These are phyloP conservation scores for Thermoascus crustaceus DNA, from an alignment of 2,329 filamentous ascomycete species.

Conservation along the genomic window DNA sequence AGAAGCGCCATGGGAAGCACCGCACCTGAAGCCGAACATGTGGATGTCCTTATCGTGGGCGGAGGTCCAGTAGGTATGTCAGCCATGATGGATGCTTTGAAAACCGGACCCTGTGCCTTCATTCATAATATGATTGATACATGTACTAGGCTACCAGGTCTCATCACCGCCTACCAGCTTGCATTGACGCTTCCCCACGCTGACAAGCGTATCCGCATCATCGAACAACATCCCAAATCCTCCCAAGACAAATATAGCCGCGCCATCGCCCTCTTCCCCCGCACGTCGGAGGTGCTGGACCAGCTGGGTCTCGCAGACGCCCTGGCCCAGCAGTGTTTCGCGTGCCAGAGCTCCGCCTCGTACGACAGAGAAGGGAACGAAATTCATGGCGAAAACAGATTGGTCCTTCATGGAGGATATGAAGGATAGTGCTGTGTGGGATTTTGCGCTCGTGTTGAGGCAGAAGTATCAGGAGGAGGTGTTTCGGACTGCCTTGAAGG, in stretches of 20 bases:
- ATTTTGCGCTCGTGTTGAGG: constrained; percentile 47
- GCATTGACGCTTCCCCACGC: not conserved
- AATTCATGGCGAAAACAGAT: constrained; percentile 10
- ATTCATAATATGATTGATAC: no score
- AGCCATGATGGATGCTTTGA: not conserved
- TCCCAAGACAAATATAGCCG: constrained; percentile 41
- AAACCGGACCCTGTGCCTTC: not conserved
- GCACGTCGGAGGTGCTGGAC: constrained; percentile 40
- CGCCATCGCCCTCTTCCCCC: constrained; percentile 37
- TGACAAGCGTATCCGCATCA: not conserved
- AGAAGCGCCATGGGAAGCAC: not conserved
- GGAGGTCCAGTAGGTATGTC: not conserved
- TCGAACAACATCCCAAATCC: not conserved
- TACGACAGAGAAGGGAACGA: constrained; percentile 26
- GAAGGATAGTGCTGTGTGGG: constrained; percentile 42
- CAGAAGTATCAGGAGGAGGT: constrained; percentile 51
- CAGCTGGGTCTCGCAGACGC: constrained; percentile 32
- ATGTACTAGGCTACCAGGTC: no score
- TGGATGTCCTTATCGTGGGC: not conserved
- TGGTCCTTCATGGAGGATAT: constrained; percentile 47
- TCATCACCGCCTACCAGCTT: not conserved
- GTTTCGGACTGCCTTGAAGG: constrained; percentile 36
- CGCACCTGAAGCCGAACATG: not conserved
- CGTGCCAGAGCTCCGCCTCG: constrained; percentile 20
- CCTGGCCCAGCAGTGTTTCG: constrained; percentile 53